These are phyloP conservation scores for Colletotrichum sojae DNA, from an alignment of 2,329 filamentous ascomycete species.

Conservation along the genomic window DNA sequence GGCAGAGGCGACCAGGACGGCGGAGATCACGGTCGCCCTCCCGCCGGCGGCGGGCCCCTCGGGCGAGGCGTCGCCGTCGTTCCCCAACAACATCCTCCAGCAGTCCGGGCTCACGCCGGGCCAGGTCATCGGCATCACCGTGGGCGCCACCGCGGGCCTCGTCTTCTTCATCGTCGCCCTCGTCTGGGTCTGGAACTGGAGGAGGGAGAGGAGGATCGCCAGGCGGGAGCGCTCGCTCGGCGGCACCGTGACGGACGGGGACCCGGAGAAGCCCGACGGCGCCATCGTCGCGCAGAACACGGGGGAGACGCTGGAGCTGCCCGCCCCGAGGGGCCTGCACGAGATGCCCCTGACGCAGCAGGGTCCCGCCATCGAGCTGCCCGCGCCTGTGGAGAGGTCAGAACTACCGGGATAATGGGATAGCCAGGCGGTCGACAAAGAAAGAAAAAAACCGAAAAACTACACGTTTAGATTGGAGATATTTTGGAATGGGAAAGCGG, in stretches of 20 bases:
- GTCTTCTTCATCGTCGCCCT: constrained; percentile 37
- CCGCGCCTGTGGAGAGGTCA: constrained; percentile 34
- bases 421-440: too few relatives aligned
- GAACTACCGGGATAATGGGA: constrained; percentile 29
- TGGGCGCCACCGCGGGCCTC: constrained; percentile 33
- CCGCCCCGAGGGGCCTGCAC: constrained; percentile 30
- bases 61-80: constrained; percentile 8
- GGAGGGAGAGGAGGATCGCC: constrained; percentile 17
- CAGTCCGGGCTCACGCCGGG: constrained; percentile 36
- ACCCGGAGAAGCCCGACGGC: constrained; percentile 35
- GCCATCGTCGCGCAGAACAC: constrained; percentile 17
- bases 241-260: constrained; percentile 25
- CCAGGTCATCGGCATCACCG: constrained; percentile 37
- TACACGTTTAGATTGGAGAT: background rate
- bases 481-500: background rate
- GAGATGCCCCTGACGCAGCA: constrained; percentile 39
- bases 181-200: constrained; percentile 38
- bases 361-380: constrained; percentile 28
- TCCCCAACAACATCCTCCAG: constrained; percentile 38
- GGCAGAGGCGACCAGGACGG: constrained; percentile 22
- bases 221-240: constrained; percentile 25
- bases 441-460: background rate
- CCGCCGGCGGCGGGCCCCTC: background rate
- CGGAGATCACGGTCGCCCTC: constrained; percentile 16
- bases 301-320: constrained; percentile 26